A percentile compares a stretch with the other conserved stretches of the same genome.
Conservation (phyloP, 331 rosid genomes). For the Prunus yedoensis region DNA sequence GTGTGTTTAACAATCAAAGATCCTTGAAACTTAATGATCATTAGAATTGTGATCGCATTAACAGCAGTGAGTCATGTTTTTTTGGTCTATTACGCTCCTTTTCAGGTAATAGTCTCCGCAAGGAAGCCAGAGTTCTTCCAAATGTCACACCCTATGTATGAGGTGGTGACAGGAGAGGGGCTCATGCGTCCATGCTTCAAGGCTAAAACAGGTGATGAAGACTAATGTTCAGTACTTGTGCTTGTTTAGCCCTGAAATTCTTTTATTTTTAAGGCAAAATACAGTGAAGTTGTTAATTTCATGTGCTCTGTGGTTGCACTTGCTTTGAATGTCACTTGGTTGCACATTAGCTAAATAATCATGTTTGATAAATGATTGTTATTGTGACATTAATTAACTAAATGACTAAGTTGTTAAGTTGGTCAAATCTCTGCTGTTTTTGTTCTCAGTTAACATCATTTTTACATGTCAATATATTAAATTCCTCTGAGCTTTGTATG, state of each 20-base stretch:
- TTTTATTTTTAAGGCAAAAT: background rate
- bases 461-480: background rate
- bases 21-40: background rate
- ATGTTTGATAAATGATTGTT: background rate
- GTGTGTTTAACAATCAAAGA: background rate
- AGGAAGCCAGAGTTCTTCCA: slow-evolving; percentile 99
- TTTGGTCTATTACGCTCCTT: slow-evolving; percentile 15
- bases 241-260: slow-evolving; percentile 1
- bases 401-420: background rate
- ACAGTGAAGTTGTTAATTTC: background rate
- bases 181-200: slow-evolving; percentile 97
- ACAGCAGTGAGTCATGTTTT: background rate
- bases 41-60: slow-evolving; percentile 10
- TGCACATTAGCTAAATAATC: background rate
- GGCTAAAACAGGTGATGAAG: slow-evolving; percentile 66
- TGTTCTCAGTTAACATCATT: background rate
- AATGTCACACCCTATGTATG: slow-evolving; percentile 89
- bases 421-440: background rate
- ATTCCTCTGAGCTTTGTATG: background rate
- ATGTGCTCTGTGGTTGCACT: background rate
- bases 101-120: slow-evolving; percentile 89
- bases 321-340: background rate
- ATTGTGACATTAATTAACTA: background rate
- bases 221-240: slow-evolving; percentile 1
- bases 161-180: slow-evolving; percentile 98